Percentiles rank a stretch among this genome's conserved stretches.
phyloP scores from a whole-genome alignment of 2,329 filamentous ascomycete genomes.

The Arthrobotrys megalospora region DNA sequence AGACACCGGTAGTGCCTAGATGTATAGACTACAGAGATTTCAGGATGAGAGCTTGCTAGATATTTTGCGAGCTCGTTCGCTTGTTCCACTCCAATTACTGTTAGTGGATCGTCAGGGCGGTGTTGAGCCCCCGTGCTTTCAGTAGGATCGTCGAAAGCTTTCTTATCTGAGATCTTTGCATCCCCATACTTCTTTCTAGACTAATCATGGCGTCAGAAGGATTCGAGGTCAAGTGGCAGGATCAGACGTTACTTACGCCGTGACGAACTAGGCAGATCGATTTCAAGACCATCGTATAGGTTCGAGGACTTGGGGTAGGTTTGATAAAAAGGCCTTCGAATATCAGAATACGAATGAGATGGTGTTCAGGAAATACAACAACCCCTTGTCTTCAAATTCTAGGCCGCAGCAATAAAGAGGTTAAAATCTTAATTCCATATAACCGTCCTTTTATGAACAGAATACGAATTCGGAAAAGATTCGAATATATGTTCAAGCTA shows the following conservation, averaged over 20 bases:
- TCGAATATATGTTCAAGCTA: no score
- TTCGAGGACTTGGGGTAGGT: neutral
- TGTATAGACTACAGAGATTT: constrained; percentile 12
- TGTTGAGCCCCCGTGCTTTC: neutral
- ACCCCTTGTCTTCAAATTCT: no score
- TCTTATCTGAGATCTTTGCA: neutral
- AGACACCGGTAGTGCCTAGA: constrained; percentile 32
- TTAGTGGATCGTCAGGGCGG: constrained; percentile 15
- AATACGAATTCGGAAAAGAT: no score
- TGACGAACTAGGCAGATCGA: constrained; percentile 18
- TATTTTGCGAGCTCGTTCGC: constrained; percentile 29
- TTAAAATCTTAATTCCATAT: no score
- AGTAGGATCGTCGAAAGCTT: neutral
- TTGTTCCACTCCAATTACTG: constrained; percentile 1
- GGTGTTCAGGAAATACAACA: no score
- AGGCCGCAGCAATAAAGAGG: no score
- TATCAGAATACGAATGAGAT: no score
- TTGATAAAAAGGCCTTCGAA: no score
- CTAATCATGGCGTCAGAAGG: neutral
- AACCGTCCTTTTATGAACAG: no score
- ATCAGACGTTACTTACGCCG: neutral
- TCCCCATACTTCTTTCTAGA: constrained; percentile 21
- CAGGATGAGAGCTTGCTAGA: neutral
- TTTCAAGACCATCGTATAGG: constrained; percentile 28
- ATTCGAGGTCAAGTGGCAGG: no score